phyloP scores from a whole-genome alignment of 2,329 filamentous ascomycete species.

The Aspergillus brunneoviolaceus region DNA sequence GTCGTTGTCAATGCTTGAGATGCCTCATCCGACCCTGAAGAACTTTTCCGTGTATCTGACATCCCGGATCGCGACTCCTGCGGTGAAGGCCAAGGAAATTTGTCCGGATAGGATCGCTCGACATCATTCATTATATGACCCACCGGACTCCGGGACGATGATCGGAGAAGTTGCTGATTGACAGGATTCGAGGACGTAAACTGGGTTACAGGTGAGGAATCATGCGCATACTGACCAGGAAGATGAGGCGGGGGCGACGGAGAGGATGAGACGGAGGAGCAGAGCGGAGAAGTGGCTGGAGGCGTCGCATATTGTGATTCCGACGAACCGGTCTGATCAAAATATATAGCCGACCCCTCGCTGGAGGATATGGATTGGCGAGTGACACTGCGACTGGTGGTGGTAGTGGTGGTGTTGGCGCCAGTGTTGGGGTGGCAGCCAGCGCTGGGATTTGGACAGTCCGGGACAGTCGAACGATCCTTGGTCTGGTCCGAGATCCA shows the following conservation, averaged over 20 bases:
- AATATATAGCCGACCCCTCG: not conserved
- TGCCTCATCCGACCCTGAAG: not conserved
- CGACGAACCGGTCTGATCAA: not conserved
- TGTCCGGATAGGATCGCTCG: not conserved
- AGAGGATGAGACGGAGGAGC: constrained; percentile 10
- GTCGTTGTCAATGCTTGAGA: not conserved
- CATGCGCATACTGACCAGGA: not conserved
- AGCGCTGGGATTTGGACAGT: constrained; percentile 6
- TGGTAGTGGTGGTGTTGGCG: not conserved
- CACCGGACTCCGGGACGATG: not conserved
- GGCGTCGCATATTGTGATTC: constrained; percentile 4
- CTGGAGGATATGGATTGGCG: not conserved
- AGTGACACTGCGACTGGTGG: not conserved
- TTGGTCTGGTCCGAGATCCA: constrained; percentile 39
- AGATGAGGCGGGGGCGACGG: constrained; percentile 10
- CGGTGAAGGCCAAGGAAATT: not conserved
- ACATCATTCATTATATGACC: not conserved
- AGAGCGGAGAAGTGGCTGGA: constrained; percentile 5
- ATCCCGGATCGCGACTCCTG: not conserved
- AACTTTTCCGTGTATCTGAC: not conserved
- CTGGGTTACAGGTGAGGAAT: constrained; percentile 4
- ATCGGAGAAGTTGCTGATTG: not conserved
- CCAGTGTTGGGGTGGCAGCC: not conserved
- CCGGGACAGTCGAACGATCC: constrained; percentile 22
- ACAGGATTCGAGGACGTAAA: not conserved